These are phyloP conservation scores for Mikania micrantha DNA, from an alignment of 129 eudicot species.

Conservation along the genomic window DNA sequence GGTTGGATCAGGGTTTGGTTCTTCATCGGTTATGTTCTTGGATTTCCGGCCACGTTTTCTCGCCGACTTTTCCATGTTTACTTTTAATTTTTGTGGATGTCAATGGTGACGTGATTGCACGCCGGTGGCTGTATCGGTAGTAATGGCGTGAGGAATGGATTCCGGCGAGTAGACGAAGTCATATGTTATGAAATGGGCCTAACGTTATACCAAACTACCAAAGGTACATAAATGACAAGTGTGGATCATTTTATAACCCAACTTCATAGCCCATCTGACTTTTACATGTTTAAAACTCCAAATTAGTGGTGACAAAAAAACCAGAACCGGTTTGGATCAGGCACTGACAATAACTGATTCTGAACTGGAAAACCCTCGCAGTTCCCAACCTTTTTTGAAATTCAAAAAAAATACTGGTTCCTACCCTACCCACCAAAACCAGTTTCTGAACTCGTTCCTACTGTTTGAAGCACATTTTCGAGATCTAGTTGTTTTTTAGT, in stretches of 20 bases:
- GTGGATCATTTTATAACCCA: background rate
- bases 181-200: slow-evolving; percentile 9
- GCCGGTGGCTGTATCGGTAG: background rate
- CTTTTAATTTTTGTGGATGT: background rate
- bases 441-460: too few relatives aligned
- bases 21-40: slow-evolving; percentile 13
- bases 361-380: too few relatives aligned
- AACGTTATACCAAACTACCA: background rate
- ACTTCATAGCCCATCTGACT: background rate
- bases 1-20: slow-evolving; percentile 27
- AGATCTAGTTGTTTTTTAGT: too few relatives aligned
- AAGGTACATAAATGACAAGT: too few relatives aligned
- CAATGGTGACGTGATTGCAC: background rate
- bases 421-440: too few relatives aligned
- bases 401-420: too few relatives aligned
- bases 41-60: slow-evolving; percentile 36
- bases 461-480: too few relatives aligned
- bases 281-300: too few relatives aligned
- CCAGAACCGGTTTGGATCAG: too few relatives aligned
- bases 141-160: slow-evolving; percentile 3
- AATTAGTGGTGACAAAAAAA: too few relatives aligned
- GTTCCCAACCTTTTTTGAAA: too few relatives aligned
- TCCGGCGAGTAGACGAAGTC: slow-evolving; percentile 1
- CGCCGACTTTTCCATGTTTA: slow-evolving; percentile 29
- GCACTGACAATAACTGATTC: too few relatives aligned